Percentiles rank a stretch among this genome's conserved stretches.
phyloP scores from a whole-genome alignment of 2,329 filamentous ascomycete species.

The Tolypocladium paradoxum region DNA sequence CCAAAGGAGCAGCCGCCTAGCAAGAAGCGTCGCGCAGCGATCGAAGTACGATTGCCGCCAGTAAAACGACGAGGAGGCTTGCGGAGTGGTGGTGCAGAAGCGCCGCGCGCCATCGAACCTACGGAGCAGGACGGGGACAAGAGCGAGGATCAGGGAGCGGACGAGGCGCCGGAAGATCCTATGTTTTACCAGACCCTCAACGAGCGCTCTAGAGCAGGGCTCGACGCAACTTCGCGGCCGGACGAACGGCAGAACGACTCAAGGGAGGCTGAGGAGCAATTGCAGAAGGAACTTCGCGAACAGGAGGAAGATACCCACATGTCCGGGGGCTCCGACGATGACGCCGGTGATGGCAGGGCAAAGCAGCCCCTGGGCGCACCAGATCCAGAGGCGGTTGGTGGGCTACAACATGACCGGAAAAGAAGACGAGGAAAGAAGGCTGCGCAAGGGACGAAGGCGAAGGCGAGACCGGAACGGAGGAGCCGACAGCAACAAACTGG shows the following conservation, averaged over 20 bases:
- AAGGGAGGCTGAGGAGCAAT: neutral
- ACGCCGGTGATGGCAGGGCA: neutral
- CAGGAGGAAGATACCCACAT: too few species aligned
- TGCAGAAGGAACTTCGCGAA: neutral
- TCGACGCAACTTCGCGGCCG: neutral
- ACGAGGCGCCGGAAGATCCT: too few species aligned
- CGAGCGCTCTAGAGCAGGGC: neutral
- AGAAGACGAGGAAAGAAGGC: neutral
- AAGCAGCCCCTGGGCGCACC: neutral
- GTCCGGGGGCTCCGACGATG: neutral
- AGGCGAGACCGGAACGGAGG: neutral
- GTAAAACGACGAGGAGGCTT: neutral
- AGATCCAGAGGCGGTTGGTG: neutral
- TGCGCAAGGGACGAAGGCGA: neutral
- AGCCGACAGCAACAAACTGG: neutral
- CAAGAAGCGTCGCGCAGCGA: neutral
- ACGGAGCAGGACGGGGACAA: neutral
- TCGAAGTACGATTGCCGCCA: neutral
- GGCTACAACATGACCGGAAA: neutral
- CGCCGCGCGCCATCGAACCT: neutral
- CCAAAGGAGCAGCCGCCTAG: neutral
- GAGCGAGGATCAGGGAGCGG: too few species aligned
- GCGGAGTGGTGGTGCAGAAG: neutral
- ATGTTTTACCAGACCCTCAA: too few species aligned
- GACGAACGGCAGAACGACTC: neutral